Percentiles rank a stretch among this genome's conserved stretches.
Conservation (phyloP, 805 yeast species). For the Teunomyces kruisii region DNA sequence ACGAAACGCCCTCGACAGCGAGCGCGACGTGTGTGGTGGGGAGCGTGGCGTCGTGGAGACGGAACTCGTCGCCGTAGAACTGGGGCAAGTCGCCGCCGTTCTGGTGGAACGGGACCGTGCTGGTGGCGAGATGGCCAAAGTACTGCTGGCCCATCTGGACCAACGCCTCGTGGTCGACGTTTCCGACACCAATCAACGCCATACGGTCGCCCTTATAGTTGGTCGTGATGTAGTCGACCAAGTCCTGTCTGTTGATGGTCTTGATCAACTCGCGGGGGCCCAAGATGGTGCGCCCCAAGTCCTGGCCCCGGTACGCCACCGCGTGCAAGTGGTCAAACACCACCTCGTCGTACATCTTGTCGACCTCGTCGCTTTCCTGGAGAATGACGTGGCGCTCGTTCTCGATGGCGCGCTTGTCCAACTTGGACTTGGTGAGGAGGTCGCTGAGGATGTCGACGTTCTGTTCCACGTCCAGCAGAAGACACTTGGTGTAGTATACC, state of each 20-base stretch:
- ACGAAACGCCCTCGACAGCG: conserved; percentile 96
- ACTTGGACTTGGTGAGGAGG: conserved; percentile 79
- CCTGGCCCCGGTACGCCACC: conserved; percentile 85
- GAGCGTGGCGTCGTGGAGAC: conserved; percentile 75
- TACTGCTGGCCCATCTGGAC: conserved; percentile 72
- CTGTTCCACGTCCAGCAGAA: conserved; percentile 75
- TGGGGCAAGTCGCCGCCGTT: conserved; percentile 71
- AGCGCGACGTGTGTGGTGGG: conserved; percentile 91
- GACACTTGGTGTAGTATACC: conserved; percentile 90
- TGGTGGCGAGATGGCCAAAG: conserved; percentile 67
- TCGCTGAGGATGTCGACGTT: conserved; percentile 89
- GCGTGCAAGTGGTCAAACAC: conserved; percentile 96
- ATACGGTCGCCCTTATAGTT: conserved; percentile 96
- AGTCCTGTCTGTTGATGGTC: conserved; percentile 72
- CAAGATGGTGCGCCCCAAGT: conserved; percentile 91
- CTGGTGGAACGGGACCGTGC: conserved; percentile 70
- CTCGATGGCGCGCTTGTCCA: conserved; percentile 84
- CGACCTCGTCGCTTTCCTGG: conserved; percentile 96
- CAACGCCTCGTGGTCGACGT: conserved; percentile 83
- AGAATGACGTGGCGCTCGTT: conserved; percentile 95
- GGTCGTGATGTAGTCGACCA: conserved; percentile 73
- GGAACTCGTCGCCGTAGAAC: conserved; percentile 83
- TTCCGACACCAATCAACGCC: conserved; percentile 98
- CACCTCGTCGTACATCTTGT: conserved; percentile 97
- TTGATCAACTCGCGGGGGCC: conserved; percentile 91